A percentile compares a stretch with the other conserved stretches of the same genome.
Evolutionary conservation across 1,284 basidiomycete species (phyloP).

Genomic region (Cutaneotrichosporon curvatum): DNA sequence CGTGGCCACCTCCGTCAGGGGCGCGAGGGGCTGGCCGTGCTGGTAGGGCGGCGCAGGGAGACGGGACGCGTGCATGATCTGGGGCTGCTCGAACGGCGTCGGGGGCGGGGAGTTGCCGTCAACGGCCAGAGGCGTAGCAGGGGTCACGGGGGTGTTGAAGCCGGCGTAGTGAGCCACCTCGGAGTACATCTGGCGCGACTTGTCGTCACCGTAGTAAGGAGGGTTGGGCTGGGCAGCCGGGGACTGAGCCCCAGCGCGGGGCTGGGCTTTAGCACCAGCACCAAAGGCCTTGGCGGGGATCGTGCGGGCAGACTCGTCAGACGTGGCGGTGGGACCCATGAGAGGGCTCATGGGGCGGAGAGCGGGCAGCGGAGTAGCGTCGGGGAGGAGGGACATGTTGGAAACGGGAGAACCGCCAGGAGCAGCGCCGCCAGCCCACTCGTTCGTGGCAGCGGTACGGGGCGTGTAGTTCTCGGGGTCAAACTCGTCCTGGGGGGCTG

Average conservation of each 20-base stretch:
- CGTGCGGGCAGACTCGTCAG: no score
- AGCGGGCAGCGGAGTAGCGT: constrained; percentile 22
- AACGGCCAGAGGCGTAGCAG: constrained; percentile 2
- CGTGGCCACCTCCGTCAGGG: constrained; percentile 37
- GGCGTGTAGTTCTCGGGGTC: constrained; percentile 17
- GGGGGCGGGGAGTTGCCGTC: neutral
- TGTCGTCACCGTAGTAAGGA: constrained; percentile 16
- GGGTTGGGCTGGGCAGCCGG: neutral
- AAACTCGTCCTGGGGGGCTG: no score
- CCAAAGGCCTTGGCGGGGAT: no score
- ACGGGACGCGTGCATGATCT: constrained; percentile 13
- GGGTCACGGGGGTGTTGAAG: constrained; percentile 10
- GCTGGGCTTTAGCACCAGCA: no score
- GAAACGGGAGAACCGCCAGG: neutral
- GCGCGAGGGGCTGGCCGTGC: constrained; percentile 41
- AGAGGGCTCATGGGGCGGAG: constrained; percentile 34
- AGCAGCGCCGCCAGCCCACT: constrained; percentile 17
- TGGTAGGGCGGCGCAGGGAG: constrained; percentile 32
- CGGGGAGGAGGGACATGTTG: neutral
- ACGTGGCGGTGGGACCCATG: no score
- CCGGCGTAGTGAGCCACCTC: constrained; percentile 39
- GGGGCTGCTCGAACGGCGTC: constrained; percentile 6
- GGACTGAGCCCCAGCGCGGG: neutral
- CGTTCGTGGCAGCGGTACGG: constrained; percentile 12
- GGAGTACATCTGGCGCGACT: constrained; percentile 29